These are phyloP conservation scores for Backusella westeae DNA, from an alignment of 192 early-diverging fungal species.

Conservation along the genomic window DNA sequence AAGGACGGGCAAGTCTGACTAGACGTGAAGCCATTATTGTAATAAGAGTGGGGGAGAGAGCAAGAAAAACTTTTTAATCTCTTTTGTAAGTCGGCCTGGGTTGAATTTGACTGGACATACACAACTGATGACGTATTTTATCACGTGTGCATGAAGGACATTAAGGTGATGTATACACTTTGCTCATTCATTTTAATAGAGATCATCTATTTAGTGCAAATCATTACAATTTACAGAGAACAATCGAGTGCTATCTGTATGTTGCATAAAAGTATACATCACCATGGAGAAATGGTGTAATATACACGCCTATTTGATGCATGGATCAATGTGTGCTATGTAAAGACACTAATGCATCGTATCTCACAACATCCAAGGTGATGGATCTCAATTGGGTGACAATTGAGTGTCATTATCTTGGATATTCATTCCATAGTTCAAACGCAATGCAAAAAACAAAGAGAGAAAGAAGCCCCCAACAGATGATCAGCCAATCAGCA, in stretches of 20 bases:
- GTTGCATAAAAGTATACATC: no score
- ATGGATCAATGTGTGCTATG: no score
- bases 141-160: neutral
- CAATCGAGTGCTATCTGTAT: no score
- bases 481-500: neutral
- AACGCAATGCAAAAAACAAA: neutral
- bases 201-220: no score
- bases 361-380: no score
- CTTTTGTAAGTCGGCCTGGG: neutral
- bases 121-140: neutral
- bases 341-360: no score
- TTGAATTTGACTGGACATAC: neutral
- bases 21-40: conserved; percentile 8
- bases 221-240: no score
- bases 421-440: neutral
- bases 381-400: no score
- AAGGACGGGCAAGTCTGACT: neutral
- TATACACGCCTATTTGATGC: no score
- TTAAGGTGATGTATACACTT: no score
- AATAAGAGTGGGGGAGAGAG: neutral
- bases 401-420: neutral
- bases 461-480: neutral
- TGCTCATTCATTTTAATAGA: no score
- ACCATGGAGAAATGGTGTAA: no score
- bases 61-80: neutral